Percentiles rank a stretch among this genome's conserved stretches.
phyloP scores from a whole-genome alignment of 2,329 filamentous ascomycete species.

The Cryphonectria japonica region DNA sequence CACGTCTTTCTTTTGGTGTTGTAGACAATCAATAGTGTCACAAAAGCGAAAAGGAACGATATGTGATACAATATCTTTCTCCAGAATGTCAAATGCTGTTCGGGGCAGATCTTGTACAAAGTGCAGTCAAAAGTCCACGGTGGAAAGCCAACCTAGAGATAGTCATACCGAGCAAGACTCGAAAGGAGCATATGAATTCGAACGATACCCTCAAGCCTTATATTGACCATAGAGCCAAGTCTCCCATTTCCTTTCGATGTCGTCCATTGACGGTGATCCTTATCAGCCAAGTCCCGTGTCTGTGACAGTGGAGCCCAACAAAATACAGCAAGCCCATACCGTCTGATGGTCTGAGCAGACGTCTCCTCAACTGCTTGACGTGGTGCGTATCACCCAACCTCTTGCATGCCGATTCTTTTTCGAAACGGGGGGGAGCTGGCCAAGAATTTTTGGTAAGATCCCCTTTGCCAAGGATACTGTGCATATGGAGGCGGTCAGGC shows the following conservation, averaged over 20 bases:
- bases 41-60: background rate
- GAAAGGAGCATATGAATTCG: background rate
- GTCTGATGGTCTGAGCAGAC: slow-evolving; percentile 14
- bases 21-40: background rate
- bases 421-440: slow-evolving; percentile 13
- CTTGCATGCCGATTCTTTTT: slow-evolving; percentile 21
- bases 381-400: slow-evolving; percentile 10
- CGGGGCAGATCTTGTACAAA: background rate
- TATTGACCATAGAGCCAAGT: background rate
- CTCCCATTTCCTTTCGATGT: background rate
- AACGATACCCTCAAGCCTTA: slow-evolving; percentile 2
- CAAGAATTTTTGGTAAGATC: slow-evolving; percentile 19
- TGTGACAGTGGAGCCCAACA: slow-evolving; percentile 18
- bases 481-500: slow-evolving; percentile 13
- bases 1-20: background rate
- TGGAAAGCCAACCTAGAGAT: background rate
- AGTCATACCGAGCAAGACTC: background rate
- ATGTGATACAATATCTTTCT: background rate
- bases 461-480: slow-evolving; percentile 11
- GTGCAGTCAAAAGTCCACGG: background rate
- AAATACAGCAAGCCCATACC: slow-evolving; percentile 13
- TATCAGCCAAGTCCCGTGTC: slow-evolving; percentile 24
- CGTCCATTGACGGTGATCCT: slow-evolving; percentile 22
- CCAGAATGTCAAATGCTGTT: background rate
- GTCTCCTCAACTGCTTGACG: slow-evolving; percentile 18